Conservation (phyloP, 495 filamentous ascomycete genomes). For the Xylona heveae region DNA sequence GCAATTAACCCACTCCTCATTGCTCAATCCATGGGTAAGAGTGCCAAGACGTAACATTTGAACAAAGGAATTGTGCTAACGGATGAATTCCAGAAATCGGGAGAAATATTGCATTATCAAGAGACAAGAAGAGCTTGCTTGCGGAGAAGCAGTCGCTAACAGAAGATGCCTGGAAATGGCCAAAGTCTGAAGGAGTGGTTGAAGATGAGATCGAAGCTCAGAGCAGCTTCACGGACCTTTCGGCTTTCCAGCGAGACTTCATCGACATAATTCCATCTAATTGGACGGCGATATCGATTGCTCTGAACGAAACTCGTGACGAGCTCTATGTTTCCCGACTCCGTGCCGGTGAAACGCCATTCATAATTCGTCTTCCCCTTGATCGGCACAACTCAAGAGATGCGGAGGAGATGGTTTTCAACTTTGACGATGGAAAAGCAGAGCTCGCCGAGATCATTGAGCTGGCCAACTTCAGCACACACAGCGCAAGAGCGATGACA, state of each 20-base stretch:
- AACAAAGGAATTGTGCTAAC: too few relatives aligned
- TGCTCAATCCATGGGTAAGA: conserved; percentile 26
- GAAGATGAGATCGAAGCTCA: conserved; percentile 10
- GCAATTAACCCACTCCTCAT: conserved; percentile 33
- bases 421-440: conserved; percentile 50
- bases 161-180: conserved; percentile 23
- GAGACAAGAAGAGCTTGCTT: conserved; percentile 31
- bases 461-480: conserved; percentile 58
- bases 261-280: conserved; percentile 59
- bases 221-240: conserved; percentile 20
- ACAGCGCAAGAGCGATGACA: conserved; percentile 40
- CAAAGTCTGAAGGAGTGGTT: conserved; percentile 15
- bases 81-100: conserved; percentile 27
- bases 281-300: conserved; percentile 77
- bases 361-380: conserved; percentile 69
- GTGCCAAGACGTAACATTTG: not conserved
- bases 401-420: conserved; percentile 59
- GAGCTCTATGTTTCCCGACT: conserved; percentile 73
- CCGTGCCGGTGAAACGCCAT: conserved; percentile 48
- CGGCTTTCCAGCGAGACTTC: conserved; percentile 42
- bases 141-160: conserved; percentile 16
- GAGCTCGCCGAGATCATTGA: conserved; percentile 71
- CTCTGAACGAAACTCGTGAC: conserved; percentile 52
- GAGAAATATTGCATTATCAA: conserved; percentile 34
- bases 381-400: conserved; percentile 63